phyloP scores from a whole-genome alignment of 2,329 filamentous ascomycete genomes.

The Aspergillus intermedius region DNA sequence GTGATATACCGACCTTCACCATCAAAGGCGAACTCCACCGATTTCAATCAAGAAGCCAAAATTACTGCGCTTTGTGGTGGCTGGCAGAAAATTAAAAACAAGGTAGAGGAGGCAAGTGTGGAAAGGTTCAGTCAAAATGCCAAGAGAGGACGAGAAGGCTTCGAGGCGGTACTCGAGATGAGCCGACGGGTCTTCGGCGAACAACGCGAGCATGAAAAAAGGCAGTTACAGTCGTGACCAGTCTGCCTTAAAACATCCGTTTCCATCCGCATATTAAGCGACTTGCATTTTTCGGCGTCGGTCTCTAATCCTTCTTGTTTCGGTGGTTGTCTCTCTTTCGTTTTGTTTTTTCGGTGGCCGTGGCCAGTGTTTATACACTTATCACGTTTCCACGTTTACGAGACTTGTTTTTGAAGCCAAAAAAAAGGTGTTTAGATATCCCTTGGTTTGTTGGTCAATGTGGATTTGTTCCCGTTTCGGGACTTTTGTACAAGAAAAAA shows the following conservation, averaged over 20 bases:
- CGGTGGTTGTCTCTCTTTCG: constrained; percentile 2
- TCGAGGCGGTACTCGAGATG: constrained; percentile 91
- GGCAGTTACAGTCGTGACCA: constrained; percentile 30
- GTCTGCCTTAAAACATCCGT: not conserved
- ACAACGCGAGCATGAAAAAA: constrained; percentile 62
- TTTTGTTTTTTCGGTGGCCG: not conserved
- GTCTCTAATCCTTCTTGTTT: constrained; percentile 9
- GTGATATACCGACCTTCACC: constrained; percentile 69
- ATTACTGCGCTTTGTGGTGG: constrained; percentile 92
- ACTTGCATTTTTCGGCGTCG: constrained; percentile 27
- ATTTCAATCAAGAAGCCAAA: constrained; percentile 82
- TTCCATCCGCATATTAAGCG: constrained; percentile 19
- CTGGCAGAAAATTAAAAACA: constrained; percentile 95
- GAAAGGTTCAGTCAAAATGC: constrained; percentile 90
- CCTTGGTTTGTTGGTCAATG: not conserved
- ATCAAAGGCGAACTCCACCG: constrained; percentile 52
- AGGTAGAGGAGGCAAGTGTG: constrained; percentile 86
- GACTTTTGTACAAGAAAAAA: not conserved
- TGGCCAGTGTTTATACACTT: constrained; percentile 1
- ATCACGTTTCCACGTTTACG: constrained; percentile 2
- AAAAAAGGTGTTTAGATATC: constrained; percentile 4
- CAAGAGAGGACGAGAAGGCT: constrained; percentile 81
- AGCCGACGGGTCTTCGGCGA: constrained; percentile 85
- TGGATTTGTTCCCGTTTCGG: not conserved
- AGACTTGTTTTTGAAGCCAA: constrained; percentile 6